These are phyloP conservation scores for Bipolaris gigantea DNA, from an alignment of 2,329 filamentous ascomycete species.

Conservation along the genomic window DNA sequence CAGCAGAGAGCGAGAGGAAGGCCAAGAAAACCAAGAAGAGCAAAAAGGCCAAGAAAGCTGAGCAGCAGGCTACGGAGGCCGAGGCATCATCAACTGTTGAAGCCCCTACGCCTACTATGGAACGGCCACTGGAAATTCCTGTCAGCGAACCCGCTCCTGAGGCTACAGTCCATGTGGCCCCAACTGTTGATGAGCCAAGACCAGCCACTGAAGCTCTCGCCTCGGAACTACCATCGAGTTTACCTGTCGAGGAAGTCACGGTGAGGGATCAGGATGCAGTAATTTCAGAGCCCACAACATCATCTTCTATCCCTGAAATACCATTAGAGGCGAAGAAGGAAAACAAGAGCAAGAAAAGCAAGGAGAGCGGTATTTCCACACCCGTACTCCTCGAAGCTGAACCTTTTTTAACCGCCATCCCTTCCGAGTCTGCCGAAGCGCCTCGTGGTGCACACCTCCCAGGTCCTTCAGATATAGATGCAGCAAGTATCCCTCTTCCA, in stretches of 20 bases:
- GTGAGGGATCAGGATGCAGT: not conserved
- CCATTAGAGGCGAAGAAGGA: slow-evolving; percentile 25
- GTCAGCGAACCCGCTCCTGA: not conserved
- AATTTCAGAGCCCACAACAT: not conserved
- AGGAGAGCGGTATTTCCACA: slow-evolving; percentile 17
- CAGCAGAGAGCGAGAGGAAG: slow-evolving; percentile 28
- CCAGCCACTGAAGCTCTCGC: not conserved
- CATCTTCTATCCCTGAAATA: slow-evolving; percentile 8
- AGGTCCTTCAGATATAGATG: not conserved
- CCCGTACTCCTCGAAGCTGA: slow-evolving; percentile 6
- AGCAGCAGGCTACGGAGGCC: slow-evolving; percentile 21
- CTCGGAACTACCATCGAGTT: not conserved
- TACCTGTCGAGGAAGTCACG: not conserved
- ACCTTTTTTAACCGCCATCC: not conserved
- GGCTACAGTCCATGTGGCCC: not conserved
- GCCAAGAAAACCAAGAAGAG: slow-evolving; percentile 27
- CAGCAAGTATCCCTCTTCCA: slow-evolving; percentile 3
- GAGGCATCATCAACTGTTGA: slow-evolving; percentile 11
- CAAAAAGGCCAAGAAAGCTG: slow-evolving; percentile 34
- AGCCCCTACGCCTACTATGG: slow-evolving; percentile 7
- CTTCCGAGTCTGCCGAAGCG: not conserved
- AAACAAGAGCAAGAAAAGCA: slow-evolving; percentile 26
- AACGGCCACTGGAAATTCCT: slow-evolving; percentile 5
- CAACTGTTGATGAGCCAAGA: not conserved
- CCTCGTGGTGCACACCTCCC: not conserved